These are phyloP conservation scores for Tolypocladium paradoxum DNA, from an alignment of 2,329 filamentous ascomycete genomes.

Conservation along the genomic window DNA sequence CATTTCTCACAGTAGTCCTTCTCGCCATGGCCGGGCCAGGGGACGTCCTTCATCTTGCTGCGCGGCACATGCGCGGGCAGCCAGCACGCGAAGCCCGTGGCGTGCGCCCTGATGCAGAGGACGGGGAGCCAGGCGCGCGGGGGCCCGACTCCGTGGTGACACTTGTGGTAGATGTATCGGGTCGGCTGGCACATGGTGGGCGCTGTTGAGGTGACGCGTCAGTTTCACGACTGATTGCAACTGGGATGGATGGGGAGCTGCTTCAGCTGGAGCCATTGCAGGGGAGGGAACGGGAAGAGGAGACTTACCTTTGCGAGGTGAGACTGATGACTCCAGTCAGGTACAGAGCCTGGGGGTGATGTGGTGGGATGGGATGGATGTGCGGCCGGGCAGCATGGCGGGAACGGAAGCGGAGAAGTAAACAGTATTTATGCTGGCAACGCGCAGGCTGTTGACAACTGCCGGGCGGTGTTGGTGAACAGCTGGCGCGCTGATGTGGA, in stretches of 20 bases:
- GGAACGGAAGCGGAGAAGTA: neutral
- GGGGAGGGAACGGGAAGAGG: neutral
- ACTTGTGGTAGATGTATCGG: neutral
- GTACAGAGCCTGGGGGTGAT: too few species aligned
- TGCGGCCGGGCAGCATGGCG: too few species aligned
- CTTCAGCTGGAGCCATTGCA: too few species aligned
- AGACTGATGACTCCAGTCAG: neutral
- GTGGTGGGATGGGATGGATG: neutral
- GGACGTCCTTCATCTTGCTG: neutral
- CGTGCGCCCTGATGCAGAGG: neutral
- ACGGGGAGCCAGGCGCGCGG: neutral
- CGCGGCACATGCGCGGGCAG: neutral
- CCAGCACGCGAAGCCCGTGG: neutral
- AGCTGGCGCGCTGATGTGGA: neutral
- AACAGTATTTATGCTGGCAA: neutral
- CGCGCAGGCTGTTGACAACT: neutral
- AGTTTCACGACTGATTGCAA: neutral
- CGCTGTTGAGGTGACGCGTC: neutral
- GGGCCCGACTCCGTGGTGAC: neutral
- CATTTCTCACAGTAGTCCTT: neutral
- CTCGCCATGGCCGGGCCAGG: neutral
- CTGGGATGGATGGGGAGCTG: too few species aligned
- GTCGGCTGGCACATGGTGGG: neutral
- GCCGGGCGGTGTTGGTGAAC: neutral
- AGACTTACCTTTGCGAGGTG: neutral